Base-by-base conservation (phyloP, 805 yeast species). In the Metschnikowia cubensis region DNA sequence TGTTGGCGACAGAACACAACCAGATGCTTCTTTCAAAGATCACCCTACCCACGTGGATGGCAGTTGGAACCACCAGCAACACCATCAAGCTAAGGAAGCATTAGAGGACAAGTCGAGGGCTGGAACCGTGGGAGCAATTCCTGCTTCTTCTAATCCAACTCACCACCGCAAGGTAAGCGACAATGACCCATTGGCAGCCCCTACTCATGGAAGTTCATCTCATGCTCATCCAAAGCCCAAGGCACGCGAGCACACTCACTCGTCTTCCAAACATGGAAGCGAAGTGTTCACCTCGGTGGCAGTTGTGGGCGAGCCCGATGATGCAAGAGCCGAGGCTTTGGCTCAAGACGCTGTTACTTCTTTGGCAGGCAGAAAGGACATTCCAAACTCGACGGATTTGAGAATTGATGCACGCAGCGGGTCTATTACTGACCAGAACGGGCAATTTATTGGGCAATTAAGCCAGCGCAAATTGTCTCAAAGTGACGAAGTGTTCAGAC, bases 341-440 rank as follows among this genome's bases (percentile, higher is more conserved):
- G 73, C 74, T 32, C 49, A 56, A 22, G 53, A 52, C 22, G 68
- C 69, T 3, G 68, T 68, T 8, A 50, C 47, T 3, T 46, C 53
- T 29, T 58, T 69, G 39, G 59, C 61, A 43, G 54, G 57, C 14
- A 56, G 59, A 17, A 64, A 66, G 10, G 63, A 59, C 32, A 46
- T 61, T 1, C 51, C 66, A 34, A 47, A 51, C 13, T 61, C 59
- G 22, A 57, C 59, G 48, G 67, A 63, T 44, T 54, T 69, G 44
- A 60, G 49, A 45, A 65, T 69, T 20, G 67, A 70, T 50, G 69
- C 68, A 14, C 40, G 41, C 17, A 58, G 67, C 18, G 74, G 74
- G 7, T 49, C 55, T 14, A 63, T 68, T 15, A 54, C 61, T 22
- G 67, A 68, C 50, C 69, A 66, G 45, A 55, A 56, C 17, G 69